Conservation (phyloP, 2,329 filamentous ascomycete species). For the Claviceps cyperi region DNA sequence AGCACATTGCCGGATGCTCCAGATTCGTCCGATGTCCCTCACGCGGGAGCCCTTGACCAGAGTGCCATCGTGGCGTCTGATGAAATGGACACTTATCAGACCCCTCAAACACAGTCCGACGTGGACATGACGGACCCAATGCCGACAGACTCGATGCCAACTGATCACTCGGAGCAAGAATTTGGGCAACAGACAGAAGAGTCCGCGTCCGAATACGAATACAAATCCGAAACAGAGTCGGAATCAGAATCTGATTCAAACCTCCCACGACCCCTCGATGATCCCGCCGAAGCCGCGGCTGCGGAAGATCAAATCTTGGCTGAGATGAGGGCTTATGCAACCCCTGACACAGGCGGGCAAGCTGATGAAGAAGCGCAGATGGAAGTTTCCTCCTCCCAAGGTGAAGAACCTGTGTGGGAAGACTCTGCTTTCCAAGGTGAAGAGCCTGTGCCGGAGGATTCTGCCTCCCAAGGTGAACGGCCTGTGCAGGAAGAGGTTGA, state of each 20-base stretch:
- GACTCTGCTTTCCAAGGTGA: background rate
- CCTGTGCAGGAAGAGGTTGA: slow-evolving; percentile 11
- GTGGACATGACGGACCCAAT: slow-evolving; percentile 6
- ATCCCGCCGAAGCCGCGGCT: slow-evolving; percentile 1
- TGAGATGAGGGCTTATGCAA: slow-evolving; percentile 8
- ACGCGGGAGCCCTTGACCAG: background rate
- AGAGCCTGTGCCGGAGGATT: background rate
- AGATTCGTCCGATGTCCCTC: background rate
- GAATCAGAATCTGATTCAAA: background rate
- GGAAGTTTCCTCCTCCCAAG: background rate
- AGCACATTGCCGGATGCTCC: background rate
- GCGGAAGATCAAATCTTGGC: slow-evolving; percentile 12
- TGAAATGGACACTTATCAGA: background rate
- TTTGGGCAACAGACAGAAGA: background rate
- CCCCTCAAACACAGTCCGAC: background rate
- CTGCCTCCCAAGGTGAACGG: background rate
- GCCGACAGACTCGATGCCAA: slow-evolving; percentile 1
- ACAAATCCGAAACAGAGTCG: too few species aligned
- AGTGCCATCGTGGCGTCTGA: background rate
- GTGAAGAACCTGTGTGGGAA: background rate
- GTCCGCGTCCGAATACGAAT: too few species aligned
- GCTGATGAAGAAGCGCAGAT: background rate
- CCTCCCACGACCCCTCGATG: background rate
- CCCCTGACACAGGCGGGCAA: slow-evolving; percentile 4
- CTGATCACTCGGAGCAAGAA: background rate